Evolutionary conservation across 805 yeast genomes (phyloP), one percentile per base, ranked within the genome.

Genomic region (Phaffomyces antillensis): DNA sequence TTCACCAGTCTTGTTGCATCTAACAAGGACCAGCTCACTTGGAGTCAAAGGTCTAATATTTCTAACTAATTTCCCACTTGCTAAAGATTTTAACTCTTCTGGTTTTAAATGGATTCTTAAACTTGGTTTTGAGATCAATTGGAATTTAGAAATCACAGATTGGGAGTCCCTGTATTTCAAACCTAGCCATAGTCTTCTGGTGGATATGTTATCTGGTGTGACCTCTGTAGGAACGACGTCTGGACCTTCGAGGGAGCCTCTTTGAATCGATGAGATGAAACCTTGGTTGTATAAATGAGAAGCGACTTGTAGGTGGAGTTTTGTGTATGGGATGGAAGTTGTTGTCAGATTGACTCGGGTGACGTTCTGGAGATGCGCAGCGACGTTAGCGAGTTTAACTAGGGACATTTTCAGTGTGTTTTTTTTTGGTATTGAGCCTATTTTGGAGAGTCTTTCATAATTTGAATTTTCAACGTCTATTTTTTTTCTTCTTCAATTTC

Each of bases 281-380:
- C 99, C 99, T 65, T 90, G 95, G 52, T 83, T 85, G 68, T 91
- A 87, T 34, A 93, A 75, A 32, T 89, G 91, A 43, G 86, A 69
- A 13, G 95, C 87, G 40, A 93, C 75, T 57, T 85, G 88, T 44
- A 93, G 72, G 63, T 91, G 95, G 54, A 88, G 70, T 55, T 83
- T 81, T 13, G 90, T 77, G 69, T 82, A 85, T 24, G 96, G 96
- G 17, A 93, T 75, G 17, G 88, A 76, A 0, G 97, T 87, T 47
- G 83, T 63, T 11, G 91, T 75, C 37, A 80, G 67, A 58, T 79
- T 78, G 40, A 86, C 91, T 62, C 83, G 76, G 15, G 86, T 75
- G 55, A 91, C 87, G 66, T 93, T 93, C 64, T 88, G 95, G 50
- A 93, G 62, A 61, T 91, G 98, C 20, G 95, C 81, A 60, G 96